Conservation (phyloP, 2,329 filamentous ascomycete species). For the Leptographium lundbergii region DNA sequence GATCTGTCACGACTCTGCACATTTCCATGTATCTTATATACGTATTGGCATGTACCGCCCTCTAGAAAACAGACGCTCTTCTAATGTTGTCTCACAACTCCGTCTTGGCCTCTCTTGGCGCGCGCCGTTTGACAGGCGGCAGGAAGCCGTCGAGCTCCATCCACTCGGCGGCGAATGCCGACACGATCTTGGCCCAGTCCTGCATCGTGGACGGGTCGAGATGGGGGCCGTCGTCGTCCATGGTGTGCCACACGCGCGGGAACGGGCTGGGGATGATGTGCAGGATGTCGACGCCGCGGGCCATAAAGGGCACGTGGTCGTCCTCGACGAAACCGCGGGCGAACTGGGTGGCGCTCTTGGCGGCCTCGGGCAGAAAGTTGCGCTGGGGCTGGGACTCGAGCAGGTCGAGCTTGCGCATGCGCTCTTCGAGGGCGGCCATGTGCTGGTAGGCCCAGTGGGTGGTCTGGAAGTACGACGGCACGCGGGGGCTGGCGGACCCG, state of each 20-base stretch:
- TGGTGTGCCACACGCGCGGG: slow-evolving; percentile 74
- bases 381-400: slow-evolving; percentile 33
- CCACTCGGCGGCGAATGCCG: slow-evolving; percentile 83
- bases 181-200: slow-evolving; percentile 79
- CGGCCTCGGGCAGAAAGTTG: slow-evolving; percentile 53
- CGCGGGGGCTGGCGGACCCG: slow-evolving; percentile 40
- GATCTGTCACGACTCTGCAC: too few species aligned
- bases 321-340: slow-evolving; percentile 51
- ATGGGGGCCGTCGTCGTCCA: slow-evolving; percentile 72
- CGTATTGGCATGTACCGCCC: too few species aligned
- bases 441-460: slow-evolving; percentile 73
- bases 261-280: slow-evolving; percentile 83
- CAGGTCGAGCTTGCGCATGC: slow-evolving; percentile 43
- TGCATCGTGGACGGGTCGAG: slow-evolving; percentile 66
- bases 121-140: not conserved
- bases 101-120: slow-evolving; percentile 5
- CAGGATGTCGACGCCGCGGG: slow-evolving; percentile 71
- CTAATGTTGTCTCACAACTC: slow-evolving; percentile 10
- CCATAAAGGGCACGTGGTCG: slow-evolving; percentile 87
- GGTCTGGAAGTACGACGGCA: slow-evolving; percentile 67
- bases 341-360: slow-evolving; percentile 39
- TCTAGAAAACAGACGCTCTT: not conserved
- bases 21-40: too few species aligned
- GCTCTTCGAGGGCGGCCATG: slow-evolving; percentile 51
- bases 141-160: slow-evolving; percentile 51